Conservation (phyloP, 768 basidiomycete genomes). For the Pleurotus djamor region DNA sequence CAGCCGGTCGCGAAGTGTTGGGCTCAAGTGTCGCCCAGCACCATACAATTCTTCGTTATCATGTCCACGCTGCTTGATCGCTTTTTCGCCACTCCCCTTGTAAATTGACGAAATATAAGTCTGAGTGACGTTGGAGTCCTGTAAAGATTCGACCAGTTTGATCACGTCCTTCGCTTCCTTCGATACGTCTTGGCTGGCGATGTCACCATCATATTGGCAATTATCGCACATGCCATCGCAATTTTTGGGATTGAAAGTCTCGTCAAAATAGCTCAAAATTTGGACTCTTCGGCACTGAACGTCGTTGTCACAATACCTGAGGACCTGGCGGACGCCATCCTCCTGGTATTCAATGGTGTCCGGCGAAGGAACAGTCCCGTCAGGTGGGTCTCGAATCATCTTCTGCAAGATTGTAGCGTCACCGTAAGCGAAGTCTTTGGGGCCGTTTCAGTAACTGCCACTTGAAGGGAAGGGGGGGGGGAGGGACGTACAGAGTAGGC, state of each 20-base stretch:
- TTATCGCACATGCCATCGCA: constrained; percentile 84
- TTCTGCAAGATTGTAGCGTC: constrained; percentile 56
- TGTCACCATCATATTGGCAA: constrained; percentile 53
- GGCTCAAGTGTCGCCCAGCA: constrained; percentile 43
- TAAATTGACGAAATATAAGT: constrained; percentile 57
- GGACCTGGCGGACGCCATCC: constrained; percentile 63
- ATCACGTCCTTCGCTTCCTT: constrained; percentile 53
- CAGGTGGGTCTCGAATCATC: constrained; percentile 59
- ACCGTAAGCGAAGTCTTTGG: constrained; percentile 60
- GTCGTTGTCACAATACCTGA: constrained; percentile 77
- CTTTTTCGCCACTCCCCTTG: constrained; percentile 55
- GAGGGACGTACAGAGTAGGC: constrained; percentile 74
- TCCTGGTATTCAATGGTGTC: constrained; percentile 63
- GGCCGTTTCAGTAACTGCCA: neutral
- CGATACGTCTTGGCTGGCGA: constrained; percentile 59
- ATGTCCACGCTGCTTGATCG: constrained; percentile 44
- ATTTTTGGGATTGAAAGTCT: constrained; percentile 64
- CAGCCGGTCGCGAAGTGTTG: constrained; percentile 62
- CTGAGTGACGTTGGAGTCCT: constrained; percentile 52
- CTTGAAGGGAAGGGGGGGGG: constrained; percentile 1
- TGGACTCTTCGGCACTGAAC: constrained; percentile 86
- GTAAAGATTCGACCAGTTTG: constrained; percentile 49
- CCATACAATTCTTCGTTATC: constrained; percentile 52
- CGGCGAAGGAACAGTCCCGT: constrained; percentile 32
- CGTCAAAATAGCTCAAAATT: constrained; percentile 87